Base-by-base conservation (phyloP, 2,329 filamentous ascomycete genomes). In the Aspergillus cejpii region DNA sequence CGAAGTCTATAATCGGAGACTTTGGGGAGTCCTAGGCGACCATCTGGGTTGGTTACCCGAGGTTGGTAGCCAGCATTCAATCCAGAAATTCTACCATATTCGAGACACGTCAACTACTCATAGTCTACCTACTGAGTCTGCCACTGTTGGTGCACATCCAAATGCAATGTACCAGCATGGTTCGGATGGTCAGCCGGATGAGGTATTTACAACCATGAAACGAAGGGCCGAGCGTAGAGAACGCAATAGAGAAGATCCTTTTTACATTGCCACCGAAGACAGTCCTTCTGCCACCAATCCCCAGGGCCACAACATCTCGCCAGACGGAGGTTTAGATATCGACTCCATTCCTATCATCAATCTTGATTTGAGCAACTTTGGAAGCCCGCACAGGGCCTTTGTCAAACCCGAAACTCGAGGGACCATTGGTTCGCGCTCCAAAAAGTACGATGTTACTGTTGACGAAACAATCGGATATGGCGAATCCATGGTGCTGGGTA, bases 271-370 rank as follows among this genome's bases (percentile, higher is more conserved):
- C 19, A 67, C 70, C 6, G 69, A 69, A 28, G 74, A 73, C 20
- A 72, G 69, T 33, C 68, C 70, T 0, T 80, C 79, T 3, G 79
- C 80, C 26, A 77, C 78, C 5, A 84, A 5, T 5, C 10, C 15
- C 5, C 10, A 15, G 17, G 31, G 17, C 84, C 0, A 91, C 86
- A 1, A 87, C 87, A 0, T 82, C 92, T 39, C 85, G 91, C 59
- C 85, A 80, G 84, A 83, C 1, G 81, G 84, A 2, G 84, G 86
- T 36, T 72, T 97, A 6, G 91, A 98, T 61, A 84, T 98, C 34
- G 92, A 98, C 66, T 80, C 87, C 1, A 98, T 98, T 57, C 92
- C 92, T 2, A 91, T 98, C 58, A 92, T 98, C 81, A 83, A 94
- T 62, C 76, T 98, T 37, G 83, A 94, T 50, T 76, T 96, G 6